phyloP scores from a whole-genome alignment of 2,329 filamentous ascomycete species.

The Cladosporium austrohemisphaericum region DNA sequence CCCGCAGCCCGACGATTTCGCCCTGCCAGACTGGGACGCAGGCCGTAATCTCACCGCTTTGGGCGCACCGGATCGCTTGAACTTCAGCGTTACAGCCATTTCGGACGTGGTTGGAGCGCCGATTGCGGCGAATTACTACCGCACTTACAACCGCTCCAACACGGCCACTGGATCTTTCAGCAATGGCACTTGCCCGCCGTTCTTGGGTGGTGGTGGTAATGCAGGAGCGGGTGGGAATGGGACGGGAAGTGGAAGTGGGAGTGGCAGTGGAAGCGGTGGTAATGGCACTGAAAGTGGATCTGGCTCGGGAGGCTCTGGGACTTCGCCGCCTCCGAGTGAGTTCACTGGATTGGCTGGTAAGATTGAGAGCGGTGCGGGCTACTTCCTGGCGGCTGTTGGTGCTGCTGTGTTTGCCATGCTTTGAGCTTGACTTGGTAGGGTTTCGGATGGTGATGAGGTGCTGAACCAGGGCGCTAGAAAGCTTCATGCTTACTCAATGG shows the following conservation, averaged over 20 bases:
- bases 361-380: conserved; percentile 2
- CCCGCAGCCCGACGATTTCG: conserved; percentile 24
- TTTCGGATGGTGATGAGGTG: neutral
- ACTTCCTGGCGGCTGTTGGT: conserved; percentile 4
- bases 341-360: conserved; percentile 3
- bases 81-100: conserved; percentile 25
- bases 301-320: neutral
- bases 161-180: conserved; percentile 16
- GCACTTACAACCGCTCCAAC: conserved; percentile 22
- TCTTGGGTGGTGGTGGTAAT: neutral
- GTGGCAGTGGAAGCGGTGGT: neutral
- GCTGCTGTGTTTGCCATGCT: conserved; percentile 4
- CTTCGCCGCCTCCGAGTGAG: conserved; percentile 35
- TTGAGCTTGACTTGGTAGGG: neutral
- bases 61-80: conserved; percentile 20
- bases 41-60: conserved; percentile 16
- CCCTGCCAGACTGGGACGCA: conserved; percentile 21
- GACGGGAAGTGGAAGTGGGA: neutral
- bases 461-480: too few species aligned
- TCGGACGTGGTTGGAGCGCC: conserved; percentile 21
- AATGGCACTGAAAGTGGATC: neutral
- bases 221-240: neutral
- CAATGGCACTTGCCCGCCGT: conserved; percentile 19
- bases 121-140: conserved; percentile 28
- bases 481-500: too few species aligned